A percentile compares a stretch with the other conserved stretches of the same genome.
Evolutionary conservation across 495 filamentous ascomycete genomes (phyloP).

Genomic region (Xylaria longipes): DNA sequence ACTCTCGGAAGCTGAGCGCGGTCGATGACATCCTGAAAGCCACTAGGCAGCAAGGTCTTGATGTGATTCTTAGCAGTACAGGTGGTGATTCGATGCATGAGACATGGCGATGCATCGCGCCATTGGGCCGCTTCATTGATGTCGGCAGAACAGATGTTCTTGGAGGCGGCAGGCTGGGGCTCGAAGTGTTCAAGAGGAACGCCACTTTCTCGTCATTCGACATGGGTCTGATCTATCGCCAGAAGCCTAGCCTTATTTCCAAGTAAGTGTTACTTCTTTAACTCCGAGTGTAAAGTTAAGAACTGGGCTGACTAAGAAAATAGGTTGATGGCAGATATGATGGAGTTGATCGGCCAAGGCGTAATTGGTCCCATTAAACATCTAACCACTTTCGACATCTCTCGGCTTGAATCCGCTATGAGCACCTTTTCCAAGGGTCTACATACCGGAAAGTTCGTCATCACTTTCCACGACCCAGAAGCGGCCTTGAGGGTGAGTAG

Average conservation of each 20-base stretch:
- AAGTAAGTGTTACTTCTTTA: background rate
- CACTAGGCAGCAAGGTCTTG: conserved; percentile 57
- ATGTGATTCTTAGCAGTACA: conserved; percentile 63
- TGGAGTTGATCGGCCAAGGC: background rate
- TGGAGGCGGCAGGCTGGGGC: conserved; percentile 31
- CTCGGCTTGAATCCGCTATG: conserved; percentile 4
- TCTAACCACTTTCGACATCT: conserved; percentile 22
- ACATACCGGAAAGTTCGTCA: conserved; percentile 42
- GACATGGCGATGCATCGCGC: conserved; percentile 58
- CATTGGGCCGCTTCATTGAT: conserved; percentile 61
- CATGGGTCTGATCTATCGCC: conserved; percentile 45
- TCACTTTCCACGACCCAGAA: conserved; percentile 33
- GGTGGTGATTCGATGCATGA: conserved; percentile 58
- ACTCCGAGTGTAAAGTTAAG: background rate
- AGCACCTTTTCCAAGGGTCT: conserved; percentile 40
- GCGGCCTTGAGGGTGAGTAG: conserved; percentile 18
- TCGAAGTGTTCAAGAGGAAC: conserved; percentile 36
- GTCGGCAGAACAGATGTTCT: conserved; percentile 46
- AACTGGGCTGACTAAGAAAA: background rate
- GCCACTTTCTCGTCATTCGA: conserved; percentile 38
- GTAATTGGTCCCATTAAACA: background rate
- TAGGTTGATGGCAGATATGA: conserved; percentile 2
- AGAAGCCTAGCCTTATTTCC: background rate
- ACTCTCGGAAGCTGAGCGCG: conserved; percentile 45
- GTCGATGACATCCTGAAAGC: conserved; percentile 46